phyloP scores from a whole-genome alignment of 805 yeast genomes.

The Kuraishia ogatae region DNA sequence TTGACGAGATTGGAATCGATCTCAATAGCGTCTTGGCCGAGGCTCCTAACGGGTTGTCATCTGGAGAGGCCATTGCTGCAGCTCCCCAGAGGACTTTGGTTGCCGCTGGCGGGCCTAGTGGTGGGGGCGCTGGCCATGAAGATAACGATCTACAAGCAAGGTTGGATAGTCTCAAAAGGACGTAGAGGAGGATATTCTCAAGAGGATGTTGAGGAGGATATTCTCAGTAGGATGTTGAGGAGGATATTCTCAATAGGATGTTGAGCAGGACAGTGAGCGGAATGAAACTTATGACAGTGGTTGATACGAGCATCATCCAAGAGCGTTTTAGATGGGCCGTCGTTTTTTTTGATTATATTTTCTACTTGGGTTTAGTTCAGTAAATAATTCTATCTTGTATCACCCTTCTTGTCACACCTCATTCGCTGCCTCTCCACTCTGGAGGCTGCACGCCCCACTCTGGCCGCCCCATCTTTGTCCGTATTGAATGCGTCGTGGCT shows the following conservation, averaged over 20 bases:
- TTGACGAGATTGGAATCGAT: conserved; percentile 95
- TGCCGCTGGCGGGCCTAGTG: conserved; percentile 24
- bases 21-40: conserved; percentile 42
- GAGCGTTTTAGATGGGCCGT: too few species aligned
- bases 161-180: conserved; percentile 67
- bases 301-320: too few species aligned
- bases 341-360: not conserved
- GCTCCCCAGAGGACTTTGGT: conserved; percentile 31
- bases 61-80: conserved; percentile 10
- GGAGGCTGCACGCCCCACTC: too few species aligned
- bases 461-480: too few species aligned
- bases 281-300: too few species aligned
- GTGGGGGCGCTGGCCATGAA: conserved; percentile 28
- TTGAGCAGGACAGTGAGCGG: not conserved
- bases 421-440: too few species aligned
- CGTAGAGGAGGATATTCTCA: conserved; percentile 50
- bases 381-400: too few species aligned
- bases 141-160: conserved; percentile 90
- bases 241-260: conserved; percentile 63
- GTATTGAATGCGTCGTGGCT: too few species aligned
- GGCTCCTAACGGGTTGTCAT: conserved; percentile 27
- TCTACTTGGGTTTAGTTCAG: too few species aligned
- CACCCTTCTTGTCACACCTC: too few species aligned
- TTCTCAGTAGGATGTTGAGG: conserved; percentile 48
- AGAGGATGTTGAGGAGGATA: conserved; percentile 45